These are phyloP conservation scores for Yamadazyma spencermartinsiae DNA, from an alignment of 1,139 yeast genomes.

Conservation along the genomic window DNA sequence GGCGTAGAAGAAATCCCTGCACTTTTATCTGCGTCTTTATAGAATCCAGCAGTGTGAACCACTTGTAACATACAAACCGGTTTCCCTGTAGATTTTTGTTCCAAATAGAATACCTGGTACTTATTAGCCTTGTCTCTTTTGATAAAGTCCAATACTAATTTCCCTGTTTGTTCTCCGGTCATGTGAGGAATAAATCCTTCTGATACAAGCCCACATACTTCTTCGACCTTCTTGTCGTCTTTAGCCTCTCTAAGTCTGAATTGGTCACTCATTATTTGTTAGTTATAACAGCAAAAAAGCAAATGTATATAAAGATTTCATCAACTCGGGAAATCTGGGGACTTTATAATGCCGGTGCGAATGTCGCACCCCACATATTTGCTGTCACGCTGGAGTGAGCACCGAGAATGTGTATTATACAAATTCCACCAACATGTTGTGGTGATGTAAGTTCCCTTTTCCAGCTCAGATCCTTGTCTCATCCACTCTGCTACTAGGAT, in stretches of 20 bases:
- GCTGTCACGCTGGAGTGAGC: too few relatives aligned
- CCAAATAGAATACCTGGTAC: constrained; percentile 28
- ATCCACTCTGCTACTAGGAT: too few relatives aligned
- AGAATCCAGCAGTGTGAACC: constrained; percentile 28
- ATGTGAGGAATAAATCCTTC: constrained; percentile 31
- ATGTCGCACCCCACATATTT: too few relatives aligned
- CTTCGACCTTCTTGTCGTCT: constrained; percentile 27
- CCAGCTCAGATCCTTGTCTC: too few relatives aligned
- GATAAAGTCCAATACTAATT: constrained; percentile 30
- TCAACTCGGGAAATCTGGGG: too few relatives aligned
- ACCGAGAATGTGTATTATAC: too few relatives aligned
- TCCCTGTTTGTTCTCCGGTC: constrained; percentile 28
- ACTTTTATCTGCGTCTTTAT: constrained; percentile 32
- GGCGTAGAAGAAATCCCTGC: constrained; percentile 32
- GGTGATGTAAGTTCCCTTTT: too few relatives aligned
- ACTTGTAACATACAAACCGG: constrained; percentile 31
- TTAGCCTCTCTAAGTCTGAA: constrained; percentile 22
- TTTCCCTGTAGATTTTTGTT: constrained; percentile 25
- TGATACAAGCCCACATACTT: constrained; percentile 28
- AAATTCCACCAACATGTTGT: too few relatives aligned
- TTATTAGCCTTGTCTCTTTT: constrained; percentile 25
- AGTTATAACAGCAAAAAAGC: too few relatives aligned
- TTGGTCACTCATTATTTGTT: constrained; percentile 19
- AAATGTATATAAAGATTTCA: too few relatives aligned
- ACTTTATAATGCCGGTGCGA: too few relatives aligned